Base-by-base conservation (phyloP, 495 filamentous ascomycete genomes). In the Penicillium cosmopolitanum region DNA sequence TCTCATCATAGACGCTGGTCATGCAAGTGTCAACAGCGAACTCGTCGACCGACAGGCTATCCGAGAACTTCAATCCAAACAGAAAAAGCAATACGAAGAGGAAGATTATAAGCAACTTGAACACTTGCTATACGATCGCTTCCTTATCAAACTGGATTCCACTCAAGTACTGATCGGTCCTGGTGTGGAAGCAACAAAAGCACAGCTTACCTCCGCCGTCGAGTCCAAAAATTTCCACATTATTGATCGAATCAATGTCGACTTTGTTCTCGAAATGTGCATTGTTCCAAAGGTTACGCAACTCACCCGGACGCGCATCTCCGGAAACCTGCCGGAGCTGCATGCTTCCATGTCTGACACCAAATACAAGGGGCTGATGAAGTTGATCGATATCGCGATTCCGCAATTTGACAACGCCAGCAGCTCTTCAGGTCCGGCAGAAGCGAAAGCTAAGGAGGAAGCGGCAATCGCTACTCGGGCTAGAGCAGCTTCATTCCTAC, bases 331-430 rank as follows among this genome's bases (percentile, higher is more conserved):
- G 31, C 94, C 95, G 3, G 88, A 97, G 15, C 81, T 98, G 11
- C 95, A 96, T 74, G 95, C 91, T 31, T 92, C 87, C 0, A 87
- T 93, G 38, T 97, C 93, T 1, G 95, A 98, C 66, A 87, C 86
- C 42, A 98, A 98, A 71, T 98, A 98, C 72, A 98, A 96, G 74
- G 91, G 85, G 7, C 68, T 98, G 52, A 98, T 98, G 96, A 94
- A 88, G 64, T 78, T 98, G 51, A 93, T 98, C 58, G 94, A 97
- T 63, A 91, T 97, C 54, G 93, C 95, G 3, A 91, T 98, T 60
- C 95, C 95, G 6, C 91, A 90, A 46, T 87, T 97, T 55, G 85
- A 86, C 38, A 83, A 79, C 10, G 81, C 83, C 40, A 66, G 56
- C 2, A 51, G 66, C n/a, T 59, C 60, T 36, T 55, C 78, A 57